Evolutionary conservation across 495 filamentous ascomycete genomes (phyloP), one percentile per base, ranked within the genome.

Genomic region (Hypomontagnella monticulosa): DNA sequence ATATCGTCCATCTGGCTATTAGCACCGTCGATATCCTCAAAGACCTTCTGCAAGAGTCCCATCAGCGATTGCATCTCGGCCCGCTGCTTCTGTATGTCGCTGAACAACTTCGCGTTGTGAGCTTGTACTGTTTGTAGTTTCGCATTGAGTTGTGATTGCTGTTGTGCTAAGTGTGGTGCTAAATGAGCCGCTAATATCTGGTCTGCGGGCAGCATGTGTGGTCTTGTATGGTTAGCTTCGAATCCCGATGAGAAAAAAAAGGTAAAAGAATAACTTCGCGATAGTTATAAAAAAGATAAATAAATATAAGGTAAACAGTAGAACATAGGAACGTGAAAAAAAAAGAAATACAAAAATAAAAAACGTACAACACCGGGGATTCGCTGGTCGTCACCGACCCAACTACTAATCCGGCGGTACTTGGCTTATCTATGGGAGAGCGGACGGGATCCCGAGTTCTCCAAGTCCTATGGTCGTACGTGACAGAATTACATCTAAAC

Each of bases 191-290:
- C 78, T 27, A 90, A 85, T 12, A 97, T 73, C 4, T 83, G 76
- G 16, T 83, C 72, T 0, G 92, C 85, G 2, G 90, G 85, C n/a
- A 95, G 83, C 20, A 84, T 87, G 76, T 97, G 93, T 5, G 91
- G 90, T 20, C 91, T 93, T 56, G 53, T 4, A 0, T 15, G 15
- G 33, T 60, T 52, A 30, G 36, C 12, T 27, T 55, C 14, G 18
- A 3, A 36, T 34, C 11, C 8, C 27, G 34, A 16, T 34, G 11
- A 50, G 10, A 9, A 27, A 6, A 40, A 23, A 30, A 11, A n/a
- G n/a, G n/a, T n/a, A n/a, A n/a, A n/a, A n/a, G n/a, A n/a, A n/a
- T n/a, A n/a, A n/a, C n/a, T n/a, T 32, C 3, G 12, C 3, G 6
- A 27, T 23, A 44, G 51, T 57, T 72, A 7, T 8, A 56, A 42